These are phyloP conservation scores for Gracilaria gracilis DNA, from an alignment of 23 red algal genomes.

Conservation along the genomic window DNA sequence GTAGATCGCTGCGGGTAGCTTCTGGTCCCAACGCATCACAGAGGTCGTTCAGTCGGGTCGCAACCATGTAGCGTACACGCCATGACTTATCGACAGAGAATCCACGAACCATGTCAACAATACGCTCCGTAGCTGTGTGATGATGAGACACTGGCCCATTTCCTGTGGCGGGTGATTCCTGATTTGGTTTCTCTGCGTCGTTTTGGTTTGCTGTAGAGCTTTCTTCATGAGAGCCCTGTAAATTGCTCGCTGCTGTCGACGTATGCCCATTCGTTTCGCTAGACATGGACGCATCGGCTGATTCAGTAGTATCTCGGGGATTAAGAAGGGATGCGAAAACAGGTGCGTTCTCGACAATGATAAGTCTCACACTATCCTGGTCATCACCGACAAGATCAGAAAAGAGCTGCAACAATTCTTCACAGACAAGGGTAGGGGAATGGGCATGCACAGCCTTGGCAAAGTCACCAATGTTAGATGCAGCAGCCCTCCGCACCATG, in stretches of 20 bases:
- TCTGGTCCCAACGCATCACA: slow-evolving; percentile 80
- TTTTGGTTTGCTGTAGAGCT: not conserved
- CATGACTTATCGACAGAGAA: slow-evolving; percentile 93
- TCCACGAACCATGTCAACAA: slow-evolving; percentile 77
- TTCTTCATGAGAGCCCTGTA: not conserved
- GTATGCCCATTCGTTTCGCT: slow-evolving; percentile 10
- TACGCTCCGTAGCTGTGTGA: slow-evolving; percentile 50
- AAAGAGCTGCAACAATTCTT: slow-evolving; percentile 82
- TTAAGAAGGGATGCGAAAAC: slow-evolving; percentile 68
- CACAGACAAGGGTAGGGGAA: slow-evolving; percentile 49
- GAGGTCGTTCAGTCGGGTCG: slow-evolving; percentile 74
- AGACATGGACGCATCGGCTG: slow-evolving; percentile 12
- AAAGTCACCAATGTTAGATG: slow-evolving; percentile 81
- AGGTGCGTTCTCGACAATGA: slow-evolving; percentile 93
- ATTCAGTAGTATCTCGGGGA: not conserved
- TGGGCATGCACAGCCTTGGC: slow-evolving; percentile 59
- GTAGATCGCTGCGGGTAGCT: slow-evolving; percentile 75
- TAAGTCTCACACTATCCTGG: slow-evolving; percentile 95
- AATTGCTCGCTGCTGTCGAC: not conserved
- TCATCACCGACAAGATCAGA: slow-evolving; percentile 92
- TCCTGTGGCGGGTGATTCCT: not conserved
- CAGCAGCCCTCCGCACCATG: slow-evolving; percentile 95
- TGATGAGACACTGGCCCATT: slow-evolving; percentile 40
- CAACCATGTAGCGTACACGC: slow-evolving; percentile 98
- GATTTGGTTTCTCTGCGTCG: slow-evolving; percentile 17